Base-by-base conservation (phyloP, 768 basidiomycete genomes). In the Amyloporia xantha region DNA sequence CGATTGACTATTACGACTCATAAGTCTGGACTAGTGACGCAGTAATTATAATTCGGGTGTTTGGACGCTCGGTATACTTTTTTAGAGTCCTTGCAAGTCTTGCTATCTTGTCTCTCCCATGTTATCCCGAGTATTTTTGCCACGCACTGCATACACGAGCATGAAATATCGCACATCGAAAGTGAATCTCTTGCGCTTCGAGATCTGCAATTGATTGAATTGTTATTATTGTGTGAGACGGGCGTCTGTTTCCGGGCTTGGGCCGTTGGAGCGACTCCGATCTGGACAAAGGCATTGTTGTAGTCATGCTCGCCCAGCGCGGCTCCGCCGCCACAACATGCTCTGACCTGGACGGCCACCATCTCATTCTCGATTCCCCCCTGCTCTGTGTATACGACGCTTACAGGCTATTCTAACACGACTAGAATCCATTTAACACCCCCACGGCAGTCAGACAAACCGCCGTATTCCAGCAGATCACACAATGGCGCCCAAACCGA, bases 301-400 rank as follows among this genome's bases (percentile, higher is more conserved):
- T n/a, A n/a, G n/a, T n/a, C n/a, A n/a, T n/a, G n/a, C n/a, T n/a
- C n/a, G n/a, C n/a, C n/a, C n/a, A n/a, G n/a, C n/a, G n/a, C n/a
- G n/a, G n/a, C n/a, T n/a, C n/a, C n/a, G n/a, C n/a, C n/a, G 47
- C 47, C 47, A 26, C 47, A 20, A 21, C 7, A 40, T 41, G 47
- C 47, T 41, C 19, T 35, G 28, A 40, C 20, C 45, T 26, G 35
- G 36, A 47, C 45, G 38, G 27, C 38, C 47, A 48, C 38, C 24
- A 39, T 41, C 47, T 26, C 30, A 15, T 33, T 7, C 30, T 33
- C 15, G 30, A 7, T 33, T 33, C 30, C 30, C 7, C 30, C 15
- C 7, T 33, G 15, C 30, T 7, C 30, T 7, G 9, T 15, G 30
- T 33, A 7, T 15, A 33, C 30, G 30, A 33, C 30, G 9, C 7